Base-by-base conservation (phyloP, 495 filamentous ascomycete species). In the Aspergillus taichungensis region DNA sequence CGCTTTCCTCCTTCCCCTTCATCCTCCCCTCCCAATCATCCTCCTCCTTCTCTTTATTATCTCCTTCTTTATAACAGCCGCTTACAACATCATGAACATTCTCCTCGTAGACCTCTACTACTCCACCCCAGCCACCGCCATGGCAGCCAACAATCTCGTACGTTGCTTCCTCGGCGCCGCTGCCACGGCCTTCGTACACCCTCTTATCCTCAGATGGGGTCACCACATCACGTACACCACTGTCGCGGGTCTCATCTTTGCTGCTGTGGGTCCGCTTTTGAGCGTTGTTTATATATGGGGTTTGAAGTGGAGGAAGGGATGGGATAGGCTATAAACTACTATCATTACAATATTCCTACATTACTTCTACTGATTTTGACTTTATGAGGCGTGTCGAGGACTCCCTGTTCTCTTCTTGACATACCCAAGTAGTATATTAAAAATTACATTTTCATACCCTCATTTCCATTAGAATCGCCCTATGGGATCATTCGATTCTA, bases 121-220 rank as follows among this genome's bases (percentile, higher is more conserved):
- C 4, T 56, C 63, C 0, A 73, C 61, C 0, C 79, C 83, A 0
- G 77, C 76, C 0, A 78, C 83, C 0, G 82, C 77, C 0, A 79
- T 80, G 28, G 83, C 84, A 6, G 78, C 81, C 1, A 84, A 83
- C 48, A 88, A 89, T 53, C 61, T 89, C 7, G 75, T 79, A 0
- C 62, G 83, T 6, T 88, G 83, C 50, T 55, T 80, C 33, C 53
- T 87, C 9, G 83, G 83, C 4, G 84, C 83, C 0, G 80, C 61
- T 0, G 74, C 74, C 1, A 78, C 76, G 13, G 82, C 75, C 0
- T 56, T 70, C 0, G 76, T 86, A 14, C 66, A 73, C 37, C 77
- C 77, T 0, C 75, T 85, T 71, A 77, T 82, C 37, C 3, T 43
- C 3, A 7, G 12, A 3, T 41, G 56, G 10, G 60, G 60, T 2